Evolutionary conservation across 2,329 filamentous ascomycete genomes (phyloP), one percentile per base, ranked within the genome.

Genomic region (Venturia pyrina): DNA sequence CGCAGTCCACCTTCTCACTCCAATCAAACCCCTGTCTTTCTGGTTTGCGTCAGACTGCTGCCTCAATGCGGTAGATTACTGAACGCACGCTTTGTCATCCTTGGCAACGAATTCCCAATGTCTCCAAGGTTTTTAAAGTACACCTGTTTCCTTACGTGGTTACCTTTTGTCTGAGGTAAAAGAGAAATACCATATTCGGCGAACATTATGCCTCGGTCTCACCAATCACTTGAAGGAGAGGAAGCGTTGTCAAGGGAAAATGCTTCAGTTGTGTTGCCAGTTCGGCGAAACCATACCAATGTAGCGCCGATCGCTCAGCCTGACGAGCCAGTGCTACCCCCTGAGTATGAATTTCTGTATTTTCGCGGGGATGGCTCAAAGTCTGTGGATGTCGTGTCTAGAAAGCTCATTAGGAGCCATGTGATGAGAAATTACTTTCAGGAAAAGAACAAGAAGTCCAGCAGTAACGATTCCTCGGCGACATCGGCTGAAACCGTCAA

Each of bases 371-470:
- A 37, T 46, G 61, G 41, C 43, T 63, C 50, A n/a, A 63, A 63
- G 61, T 41, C 40, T 37, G 19, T 50, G 15, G 61, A 63, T 37
- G 21, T 50, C n/a, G 43, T 41, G 6, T 63, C 61, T 34, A 63
- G 61, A 44, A 63, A 34, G 41, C 61, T 63, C 28, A 63, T 63
- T 63, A 50, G 61, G 41, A 63, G 41, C 24, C 41, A 63, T 63
- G 40, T 48, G 61, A 63, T 63, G 61, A 48, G 43, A 34, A 63
- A 63, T 24, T 50, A 48, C 21, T 63, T 44, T 37, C 61, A 46
- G 37, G 60, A 63, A 21, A 63, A 43, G 37, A 63, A 46, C 21
- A 46, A 32, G 28, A 32, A 63, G 60, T 41, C 43, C 11, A 13
- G 15, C 21, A 32, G 17, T 19, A 46, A 41, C 40, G 21, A 37